Evolutionary conservation across 1,139 yeast species (phyloP).

Genomic region (Lodderomyces margitis): DNA sequence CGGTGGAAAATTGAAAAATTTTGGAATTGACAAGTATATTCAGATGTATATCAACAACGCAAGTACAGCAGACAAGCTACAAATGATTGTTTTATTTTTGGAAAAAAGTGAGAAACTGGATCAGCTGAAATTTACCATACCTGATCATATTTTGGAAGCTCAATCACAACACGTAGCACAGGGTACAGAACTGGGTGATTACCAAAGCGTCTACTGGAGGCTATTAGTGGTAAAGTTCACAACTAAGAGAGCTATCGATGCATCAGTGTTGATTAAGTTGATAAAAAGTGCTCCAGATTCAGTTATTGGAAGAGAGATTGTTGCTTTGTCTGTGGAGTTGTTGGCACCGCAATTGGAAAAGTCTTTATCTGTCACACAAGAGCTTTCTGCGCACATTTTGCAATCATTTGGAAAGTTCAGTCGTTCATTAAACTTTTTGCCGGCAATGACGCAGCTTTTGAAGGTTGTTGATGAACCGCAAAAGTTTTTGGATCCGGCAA

Average conservation of each 20-base stretch:
- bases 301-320: slow-evolving; percentile 1
- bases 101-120: slow-evolving; percentile 23
- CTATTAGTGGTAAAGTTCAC: slow-evolving; percentile 11
- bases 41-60: slow-evolving; percentile 47
- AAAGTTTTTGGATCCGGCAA: slow-evolving; percentile 21
- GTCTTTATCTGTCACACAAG: not conserved
- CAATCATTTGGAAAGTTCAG: slow-evolving; percentile 20
- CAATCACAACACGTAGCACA: not conserved
- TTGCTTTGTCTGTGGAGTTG: not conserved
- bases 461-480: slow-evolving; percentile 11
- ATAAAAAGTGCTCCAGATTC: slow-evolving; percentile 10
- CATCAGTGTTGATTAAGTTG: slow-evolving; percentile 13
- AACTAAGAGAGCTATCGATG: slow-evolving; percentile 5
- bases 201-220: slow-evolving; percentile 14
- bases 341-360: not conserved
- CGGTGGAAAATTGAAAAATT: slow-evolving; percentile 44
- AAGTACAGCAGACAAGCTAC: slow-evolving; percentile 8
- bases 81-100: slow-evolving; percentile 3
- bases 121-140: slow-evolving; percentile 6
- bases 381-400: not conserved
- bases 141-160: slow-evolving; percentile 6
- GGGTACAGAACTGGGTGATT: slow-evolving; percentile 3
- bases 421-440: slow-evolving; percentile 12
- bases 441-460: slow-evolving; percentile 8
- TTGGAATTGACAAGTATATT: slow-evolving; percentile 45